Evolutionary conservation across 331 rosid species (phyloP), one percentile per base, ranked within the genome.

Genomic region (Quercus tomentella): DNA sequence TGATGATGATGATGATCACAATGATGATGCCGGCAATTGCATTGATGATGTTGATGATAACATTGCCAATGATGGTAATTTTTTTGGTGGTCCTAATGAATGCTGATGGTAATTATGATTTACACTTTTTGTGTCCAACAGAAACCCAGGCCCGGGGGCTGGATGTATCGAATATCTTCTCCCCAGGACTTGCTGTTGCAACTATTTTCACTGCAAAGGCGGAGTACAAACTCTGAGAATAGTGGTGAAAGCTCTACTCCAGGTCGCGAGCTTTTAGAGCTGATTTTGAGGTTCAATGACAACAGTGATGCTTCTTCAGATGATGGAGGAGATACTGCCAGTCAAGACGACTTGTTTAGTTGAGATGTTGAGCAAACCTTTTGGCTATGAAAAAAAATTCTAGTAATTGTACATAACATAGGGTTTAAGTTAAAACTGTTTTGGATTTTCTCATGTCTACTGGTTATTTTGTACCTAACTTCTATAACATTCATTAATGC

Each of bases 81-180:
- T 84, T 75, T 45, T 70, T 80, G 85, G 89, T 83, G 87, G 75
- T 83, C 74, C 70, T 82, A 76, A 83, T 79, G 87, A 33, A 83
- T 90, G 84, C 81, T 82, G 83, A 84, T 84, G 84, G 84, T 84
- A 78, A 70, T 76, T 80, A 37, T 43, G 49, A 51, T 77, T 60
- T 82, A 8, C 77, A 77, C 80, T 85, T 89, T 83, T 84, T 86
- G 80, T 92, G 86, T 91, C 83, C 79, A 52, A 86, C 96, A 95
- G 99, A 91, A 87, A 89, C 96, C 91, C 72, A 91, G 75, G 93
- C 75, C 90, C 43, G 84, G 90, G 89, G 85, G 89, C 83, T 92
- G 97, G 97, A 90, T 84, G 97, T 88, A 89, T 89, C 89, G 60
- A 74, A 52, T 89, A 25, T 86, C 88, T 17, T 79, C 92, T 66